Conservation (phyloP, 2,329 filamentous ascomycete species). For the Paracamarosporium sp. region DNA sequence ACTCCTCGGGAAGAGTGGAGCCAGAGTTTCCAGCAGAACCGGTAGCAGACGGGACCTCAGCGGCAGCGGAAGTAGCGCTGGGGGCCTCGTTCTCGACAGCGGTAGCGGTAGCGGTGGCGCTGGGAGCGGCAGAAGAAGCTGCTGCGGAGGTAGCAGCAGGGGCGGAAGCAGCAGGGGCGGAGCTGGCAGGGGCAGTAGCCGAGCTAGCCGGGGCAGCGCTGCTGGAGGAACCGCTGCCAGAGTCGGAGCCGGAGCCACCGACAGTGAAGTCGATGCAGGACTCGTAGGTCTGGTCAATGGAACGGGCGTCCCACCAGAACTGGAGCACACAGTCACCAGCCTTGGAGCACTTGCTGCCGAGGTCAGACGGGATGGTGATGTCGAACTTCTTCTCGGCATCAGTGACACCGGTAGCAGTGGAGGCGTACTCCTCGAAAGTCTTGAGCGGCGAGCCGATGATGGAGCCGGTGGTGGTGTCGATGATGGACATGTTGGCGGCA, state of each 20-base stretch:
- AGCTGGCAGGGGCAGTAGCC: constrained; percentile 17
- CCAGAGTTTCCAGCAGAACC: constrained; percentile 16
- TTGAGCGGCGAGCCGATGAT: constrained; percentile 62
- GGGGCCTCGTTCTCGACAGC: neutral
- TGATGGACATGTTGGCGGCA: constrained; percentile 64
- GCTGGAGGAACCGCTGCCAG: constrained; percentile 13
- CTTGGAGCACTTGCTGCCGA: constrained; percentile 54
- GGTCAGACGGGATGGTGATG: constrained; percentile 60
- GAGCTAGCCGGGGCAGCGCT: constrained; percentile 17
- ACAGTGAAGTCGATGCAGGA: constrained; percentile 67
- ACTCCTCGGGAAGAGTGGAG: constrained; percentile 32
- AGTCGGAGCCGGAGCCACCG: constrained; percentile 39
- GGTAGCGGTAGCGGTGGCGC: neutral
- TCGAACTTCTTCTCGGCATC: constrained; percentile 57
- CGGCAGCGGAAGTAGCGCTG: constrained; percentile 13
- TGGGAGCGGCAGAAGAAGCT: constrained; percentile 14
- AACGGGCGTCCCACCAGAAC: constrained; percentile 67
- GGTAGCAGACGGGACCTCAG: constrained; percentile 15
- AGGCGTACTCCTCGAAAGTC: constrained; percentile 63
- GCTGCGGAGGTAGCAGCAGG: constrained; percentile 15
- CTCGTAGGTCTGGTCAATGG: constrained; percentile 67
- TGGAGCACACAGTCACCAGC: constrained; percentile 64
- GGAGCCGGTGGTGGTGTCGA: constrained; percentile 60
- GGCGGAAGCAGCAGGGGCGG: constrained; percentile 15
- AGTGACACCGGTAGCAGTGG: constrained; percentile 52